Base-by-base conservation (phyloP, 2,329 filamentous ascomycete genomes). In the Orbilia blumenaviensis region DNA sequence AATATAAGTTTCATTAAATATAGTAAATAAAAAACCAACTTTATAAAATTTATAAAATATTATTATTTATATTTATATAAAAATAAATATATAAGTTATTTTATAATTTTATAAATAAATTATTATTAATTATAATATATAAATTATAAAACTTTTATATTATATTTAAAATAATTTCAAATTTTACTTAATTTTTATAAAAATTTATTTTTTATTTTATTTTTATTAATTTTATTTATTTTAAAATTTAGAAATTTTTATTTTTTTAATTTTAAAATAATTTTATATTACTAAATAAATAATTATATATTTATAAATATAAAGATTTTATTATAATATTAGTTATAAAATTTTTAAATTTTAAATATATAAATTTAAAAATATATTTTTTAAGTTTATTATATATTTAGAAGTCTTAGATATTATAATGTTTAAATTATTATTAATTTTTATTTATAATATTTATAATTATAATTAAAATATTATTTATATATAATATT, bases 61-160 rank as follows among this genome's bases (percentile, higher is more conserved):
- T n/a, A n/a, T n/a, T n/a, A n/a, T n/a, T n/a, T n/a, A n/a, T n/a
- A n/a, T n/a, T 62, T 16, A 34, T 12, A 14, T 27, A 38, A 16
- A 1, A 36, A 27, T 48, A 72, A 25, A 52, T 48, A 36, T 41
- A 38, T 44, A 64, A 52, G n/a, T 29, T 3, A 29, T 36, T 52
- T 34, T 66, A 34, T 71, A 50, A 38, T 42, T 34, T 48, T 50
- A 72, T 61, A 54, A 16, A 16, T 54, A 52, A 64, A 42, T 18
- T 50, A 18, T 27, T 25, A 21, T 21, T 66, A 36, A 69, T 62
- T 36, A 69, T 41, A 29, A 16, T 10, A 16, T 69, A 16, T 27
- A 44, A 5, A 14, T 44, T 44, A 14, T 44, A 44, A 44, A n/a
- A 14, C 16, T n/a, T 5, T n/a, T 7, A 44, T n/a, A 14, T n/a